Conservation (phyloP, 139 green algal genomes). For the Coccomyxa sp. region DNA sequence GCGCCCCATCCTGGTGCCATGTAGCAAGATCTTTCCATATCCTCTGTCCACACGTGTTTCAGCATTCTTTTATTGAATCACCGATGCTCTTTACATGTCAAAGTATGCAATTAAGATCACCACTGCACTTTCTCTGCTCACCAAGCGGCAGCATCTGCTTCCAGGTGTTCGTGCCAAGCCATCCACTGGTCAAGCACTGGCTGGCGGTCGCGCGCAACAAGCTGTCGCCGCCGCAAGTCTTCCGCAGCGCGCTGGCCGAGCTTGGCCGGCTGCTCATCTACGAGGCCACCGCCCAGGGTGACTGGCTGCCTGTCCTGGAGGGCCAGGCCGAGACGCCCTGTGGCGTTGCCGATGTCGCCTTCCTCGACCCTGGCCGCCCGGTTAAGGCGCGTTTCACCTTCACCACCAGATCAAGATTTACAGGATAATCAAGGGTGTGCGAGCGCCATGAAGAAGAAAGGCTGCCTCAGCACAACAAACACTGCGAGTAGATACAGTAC, state of each 20-base stretch:
- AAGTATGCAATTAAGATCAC: no score
- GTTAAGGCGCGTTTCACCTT: conserved; percentile 60
- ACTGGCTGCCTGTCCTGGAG: conserved; percentile 84
- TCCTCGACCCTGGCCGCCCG: conserved; percentile 76
- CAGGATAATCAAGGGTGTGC: no score
- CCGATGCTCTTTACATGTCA: no score
- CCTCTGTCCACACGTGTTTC: not conserved
- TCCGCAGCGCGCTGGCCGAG: conserved; percentile 81
- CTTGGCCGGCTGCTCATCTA: conserved; percentile 90
- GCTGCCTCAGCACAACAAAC: no score
- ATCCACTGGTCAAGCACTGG: conserved; percentile 97
- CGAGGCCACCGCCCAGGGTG: conserved; percentile 57
- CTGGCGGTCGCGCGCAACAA: conserved; percentile 86
- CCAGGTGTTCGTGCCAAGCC: conserved; percentile 91
- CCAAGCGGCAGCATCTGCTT: not conserved
- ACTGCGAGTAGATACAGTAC: no score
- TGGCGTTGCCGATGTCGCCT: conserved; percentile 71
- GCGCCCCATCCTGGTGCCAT: no score
- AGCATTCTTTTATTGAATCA: no score
- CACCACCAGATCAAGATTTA: no score
- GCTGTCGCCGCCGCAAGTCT: conserved; percentile 73
- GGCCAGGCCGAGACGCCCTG: conserved; percentile 69
- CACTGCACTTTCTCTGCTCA: not conserved
- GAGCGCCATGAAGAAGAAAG: no score
- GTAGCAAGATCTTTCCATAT: no score